Evolutionary conservation across 805 yeast species (phyloP).

Genomic region (Metschnikowia santaceciliae): DNA sequence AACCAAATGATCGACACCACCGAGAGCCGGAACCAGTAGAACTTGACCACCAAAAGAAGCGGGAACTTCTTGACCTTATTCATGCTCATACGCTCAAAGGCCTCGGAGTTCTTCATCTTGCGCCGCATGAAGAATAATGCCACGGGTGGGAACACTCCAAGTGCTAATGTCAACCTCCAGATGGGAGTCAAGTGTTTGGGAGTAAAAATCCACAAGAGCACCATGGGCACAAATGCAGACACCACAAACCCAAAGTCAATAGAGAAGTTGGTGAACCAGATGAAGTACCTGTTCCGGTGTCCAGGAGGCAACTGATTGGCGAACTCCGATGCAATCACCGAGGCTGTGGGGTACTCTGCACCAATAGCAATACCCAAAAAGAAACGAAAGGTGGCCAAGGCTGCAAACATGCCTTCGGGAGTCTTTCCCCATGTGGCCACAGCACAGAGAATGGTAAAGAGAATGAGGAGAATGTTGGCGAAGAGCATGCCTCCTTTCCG

Average conservation of each 20-base stretch:
- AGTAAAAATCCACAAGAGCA: constrained; percentile 77
- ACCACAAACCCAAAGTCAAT: constrained; percentile 85
- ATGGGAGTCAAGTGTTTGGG: constrained; percentile 68
- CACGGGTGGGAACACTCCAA: constrained; percentile 87
- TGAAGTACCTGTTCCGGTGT: constrained; percentile 81
- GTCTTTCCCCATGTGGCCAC: constrained; percentile 67
- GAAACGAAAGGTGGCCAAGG: constrained; percentile 79
- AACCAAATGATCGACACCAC: constrained; percentile 83
- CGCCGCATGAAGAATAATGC: constrained; percentile 73
- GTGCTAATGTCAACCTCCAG: constrained; percentile 88
- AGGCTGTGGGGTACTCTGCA: constrained; percentile 91
- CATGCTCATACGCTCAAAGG: constrained; percentile 67
- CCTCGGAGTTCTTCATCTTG: constrained; percentile 68
- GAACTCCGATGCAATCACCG: constrained; percentile 92
- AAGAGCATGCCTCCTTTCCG: constrained; percentile 80
- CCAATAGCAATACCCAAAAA: constrained; percentile 91
- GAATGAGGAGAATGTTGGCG: constrained; percentile 69
- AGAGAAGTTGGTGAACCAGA: constrained; percentile 84
- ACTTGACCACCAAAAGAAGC: constrained; percentile 63
- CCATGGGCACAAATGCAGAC: constrained; percentile 81
- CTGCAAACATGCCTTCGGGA: constrained; percentile 75
- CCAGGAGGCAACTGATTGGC: constrained; percentile 76
- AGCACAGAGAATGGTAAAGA: constrained; percentile 75
- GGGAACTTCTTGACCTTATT: constrained; percentile 58
- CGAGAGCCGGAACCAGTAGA: constrained; percentile 76